Evolutionary conservation across 2,329 filamentous ascomycete genomes (phyloP), one percentile per base, ranked within the genome.

Genomic region (Neonectria neomacrospora): DNA sequence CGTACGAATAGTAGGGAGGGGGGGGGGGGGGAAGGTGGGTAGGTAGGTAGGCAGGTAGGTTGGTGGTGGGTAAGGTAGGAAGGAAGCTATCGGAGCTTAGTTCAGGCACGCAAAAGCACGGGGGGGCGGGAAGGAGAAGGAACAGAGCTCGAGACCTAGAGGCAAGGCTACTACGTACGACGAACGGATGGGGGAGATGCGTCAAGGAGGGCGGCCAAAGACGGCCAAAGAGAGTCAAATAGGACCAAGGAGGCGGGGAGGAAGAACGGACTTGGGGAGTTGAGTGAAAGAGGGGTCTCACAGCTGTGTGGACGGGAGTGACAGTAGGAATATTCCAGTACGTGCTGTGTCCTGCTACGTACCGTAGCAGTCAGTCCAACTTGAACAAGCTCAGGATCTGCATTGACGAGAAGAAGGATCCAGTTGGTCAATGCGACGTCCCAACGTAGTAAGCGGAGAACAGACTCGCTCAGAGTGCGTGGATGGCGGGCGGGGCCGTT

Each of bases 101-200:
- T 47, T 57, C 48, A 54, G 59, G 54, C 54, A 62, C 59, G 34
- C 16, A 45, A 20, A 23, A 50, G 54, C 22, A 54, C 30, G 26
- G 54, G 26, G 54, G 32, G 26, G 48, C 22, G 18, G 34, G 45
- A 58, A 22, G 34, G 41, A 53, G 28, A 54, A 57, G 14, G 41
- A 34, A 23, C 22, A 23, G 50, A 47, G 52, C 37, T 55, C 34
- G 41, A 50, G 32, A n/a, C n/a, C n/a, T n/a, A 16, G 34, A 53
- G 52, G 34, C 39, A 32, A 58, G 54, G 48, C 54, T 39, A 61
- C 53, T 48, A 62, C 41, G 59, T 39, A 56, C 53, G 48, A 62
- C 41, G 59, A 58, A 62, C 59, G 45, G 59, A 54, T 58, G 54
- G 59, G 51, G 54, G 59, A 42, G 54, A 41, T 55, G 53, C 53